Evolutionary conservation across 768 basidiomycete genomes (phyloP), one percentile per base, ranked within the genome.

Genomic region (Tricholoma sp.): DNA sequence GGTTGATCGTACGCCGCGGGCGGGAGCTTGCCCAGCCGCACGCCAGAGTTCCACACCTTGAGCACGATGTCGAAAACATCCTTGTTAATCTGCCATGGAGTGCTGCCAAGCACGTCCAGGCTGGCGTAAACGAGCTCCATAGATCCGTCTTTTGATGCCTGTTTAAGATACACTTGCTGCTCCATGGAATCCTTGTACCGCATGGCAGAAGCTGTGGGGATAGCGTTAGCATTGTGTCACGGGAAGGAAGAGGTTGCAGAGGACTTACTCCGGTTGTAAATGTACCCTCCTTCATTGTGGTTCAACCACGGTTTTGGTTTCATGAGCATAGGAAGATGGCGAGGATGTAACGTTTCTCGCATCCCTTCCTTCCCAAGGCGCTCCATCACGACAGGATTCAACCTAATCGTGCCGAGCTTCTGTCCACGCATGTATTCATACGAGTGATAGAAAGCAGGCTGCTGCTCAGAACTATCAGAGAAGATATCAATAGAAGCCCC

Each of bases 371-470:
- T 84, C 2, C 91, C 84, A 54, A 98, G 74, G 2, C 88, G 81
- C 12, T 89, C 84, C 3, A 86, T 75, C 5, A 98, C 88, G 4
- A 79, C 83, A 0, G 88, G 85, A 68, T 98, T 96, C 57, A 96
- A 72, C 66, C 85, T 85, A 68, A 98, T 86, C 18, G 98, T 83
- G 29, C 96, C 96, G n/a, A 97, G 79, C 67, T 94, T 96, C 59
- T 86, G 86, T 1, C 96, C 94, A n/a, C 91, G 83, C n/a, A 87
- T 68, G 67, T 94, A 96, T 70, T 98, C 95, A 67, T 97, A 97
- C 1, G 84, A 80, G 65, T 97, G 94, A 53, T 84, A 85, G 72
- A 98, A 94, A 1, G 95, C 96, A 0, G 91, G 90, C 62, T 98
- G 95, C 17, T 76, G 74, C 68, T 97, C 94, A 31, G 80, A 73